Evolutionary conservation across 2,329 filamentous ascomycete species (phyloP).

Genomic region (Venturia aucupariae): DNA sequence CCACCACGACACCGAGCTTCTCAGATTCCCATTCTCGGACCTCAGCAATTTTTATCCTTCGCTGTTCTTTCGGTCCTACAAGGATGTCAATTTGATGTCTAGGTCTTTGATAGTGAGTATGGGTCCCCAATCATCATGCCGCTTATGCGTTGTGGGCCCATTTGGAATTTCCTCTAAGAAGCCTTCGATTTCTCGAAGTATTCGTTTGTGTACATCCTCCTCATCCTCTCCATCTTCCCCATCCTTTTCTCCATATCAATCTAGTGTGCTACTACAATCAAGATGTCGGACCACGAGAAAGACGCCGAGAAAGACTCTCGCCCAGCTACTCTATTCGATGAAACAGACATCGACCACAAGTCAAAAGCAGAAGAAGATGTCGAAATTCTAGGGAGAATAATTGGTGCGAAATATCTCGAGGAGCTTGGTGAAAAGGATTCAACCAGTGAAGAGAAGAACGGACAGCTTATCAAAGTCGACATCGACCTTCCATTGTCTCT

Average conservation of each 20-base stretch:
- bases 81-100: background rate
- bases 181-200: background rate
- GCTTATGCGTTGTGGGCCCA: background rate
- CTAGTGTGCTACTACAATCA: background rate
- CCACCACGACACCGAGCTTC: background rate
- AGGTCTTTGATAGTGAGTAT: background rate
- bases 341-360: conserved; percentile 2
- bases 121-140: background rate
- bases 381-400: conserved; percentile 26
- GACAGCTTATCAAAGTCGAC: conserved; percentile 34
- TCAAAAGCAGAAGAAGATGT: background rate
- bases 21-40: background rate
- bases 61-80: background rate
- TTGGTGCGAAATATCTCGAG: conserved; percentile 31
- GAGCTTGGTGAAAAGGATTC: conserved; percentile 25
- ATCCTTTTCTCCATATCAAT: background rate
- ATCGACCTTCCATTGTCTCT: conserved; percentile 42
- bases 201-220: background rate
- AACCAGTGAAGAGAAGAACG: conserved; percentile 25
- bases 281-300: background rate
- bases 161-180: background rate
- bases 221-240: background rate
- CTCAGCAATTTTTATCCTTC: background rate
- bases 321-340: background rate
- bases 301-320: background rate